A percentile compares a stretch with the other conserved stretches of the same genome.
Evolutionary conservation across 2,329 filamentous ascomycete species (phyloP).

Genomic region (Fusarium liriodendri): DNA sequence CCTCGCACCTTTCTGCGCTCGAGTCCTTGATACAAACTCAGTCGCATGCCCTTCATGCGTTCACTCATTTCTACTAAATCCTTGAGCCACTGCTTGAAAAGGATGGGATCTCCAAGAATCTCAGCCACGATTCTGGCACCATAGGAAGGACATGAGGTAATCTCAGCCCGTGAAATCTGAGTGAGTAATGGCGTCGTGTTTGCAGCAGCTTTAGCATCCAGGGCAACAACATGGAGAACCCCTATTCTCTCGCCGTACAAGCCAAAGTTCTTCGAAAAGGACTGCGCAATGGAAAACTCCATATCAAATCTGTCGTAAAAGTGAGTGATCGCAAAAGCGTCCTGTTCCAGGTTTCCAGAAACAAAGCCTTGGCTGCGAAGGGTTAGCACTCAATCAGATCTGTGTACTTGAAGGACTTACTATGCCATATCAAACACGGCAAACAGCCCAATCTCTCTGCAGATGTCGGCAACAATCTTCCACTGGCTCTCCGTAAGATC

Average conservation of each 20-base stretch:
- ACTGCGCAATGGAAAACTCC: slow-evolving; percentile 47
- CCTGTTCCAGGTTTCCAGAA: slow-evolving; percentile 47
- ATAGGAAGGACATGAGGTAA: neutral
- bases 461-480: slow-evolving; percentile 46
- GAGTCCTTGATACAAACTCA: neutral
- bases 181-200: neutral
- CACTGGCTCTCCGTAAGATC: slow-evolving; percentile 51
- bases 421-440: slow-evolving; percentile 53
- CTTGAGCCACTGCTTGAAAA: neutral
- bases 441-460: slow-evolving; percentile 44
- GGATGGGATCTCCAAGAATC: neutral
- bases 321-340: slow-evolving; percentile 50
- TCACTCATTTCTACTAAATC: slow-evolving; percentile 11
- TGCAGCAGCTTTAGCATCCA: neutral
- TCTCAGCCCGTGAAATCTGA: neutral
- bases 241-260: slow-evolving; percentile 52
- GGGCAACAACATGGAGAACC: slow-evolving; percentile 28
- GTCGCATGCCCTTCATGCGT: slow-evolving; percentile 8
- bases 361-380: slow-evolving; percentile 48
- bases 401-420: neutral
- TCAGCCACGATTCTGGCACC: neutral
- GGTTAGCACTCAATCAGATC: neutral
- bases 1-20: neutral
- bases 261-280: slow-evolving; percentile 53
- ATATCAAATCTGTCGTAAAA: neutral